Evolutionary conservation across 2,329 filamentous ascomycete genomes (phyloP), one percentile per base, ranked within the genome.

Genomic region (Spiromastix sp.): DNA sequence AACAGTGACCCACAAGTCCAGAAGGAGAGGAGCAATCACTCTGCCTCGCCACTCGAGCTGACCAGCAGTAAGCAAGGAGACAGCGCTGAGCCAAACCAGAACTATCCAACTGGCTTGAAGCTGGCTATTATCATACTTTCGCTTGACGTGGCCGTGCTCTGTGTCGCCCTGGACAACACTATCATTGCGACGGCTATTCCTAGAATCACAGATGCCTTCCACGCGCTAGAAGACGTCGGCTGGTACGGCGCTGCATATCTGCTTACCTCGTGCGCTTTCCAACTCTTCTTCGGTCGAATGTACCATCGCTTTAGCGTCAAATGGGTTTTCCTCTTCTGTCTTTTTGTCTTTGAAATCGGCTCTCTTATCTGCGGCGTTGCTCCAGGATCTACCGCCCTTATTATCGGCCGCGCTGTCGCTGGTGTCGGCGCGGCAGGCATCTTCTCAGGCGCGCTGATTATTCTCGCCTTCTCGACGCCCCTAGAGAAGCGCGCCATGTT

Each of bases 181-280:
- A 34, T 34, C 11, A 25, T 34, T 7, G 13, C 32, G 22, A 34
- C 32, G 4, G 32, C 32, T 15, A 34, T 27, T 8, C 32, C 32
- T 18, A 25, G 21, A 19, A 34, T 34, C 6, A 34, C 32, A 34
- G 15, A 12, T 22, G 19, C 24, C 15, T 74, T 75, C 49, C 56
- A 70, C 30, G 70, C 71, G 34, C 55, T 77, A 2, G 67, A 68
- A 2, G 75, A 79, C 41, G 72, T 79, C 38, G 73, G 73, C 34
- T 79, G 75, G 75, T 79, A 79, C 50, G 73, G 70, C 4, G 72
- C 71, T 24, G 67, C 72, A 11, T 55, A 49, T 22, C 39, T 55
- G 16, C 39, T 54, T 4, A 48, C 40, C 1, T 22, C 27, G 3
- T 34, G 22, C 7, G 56, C 61, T 1, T 54, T 65, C 11, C 61